A percentile compares a stretch with the other conserved stretches of the same genome.
phyloP scores from a whole-genome alignment of 768 basidiomycete species.

The Dentipellis sp. region DNA sequence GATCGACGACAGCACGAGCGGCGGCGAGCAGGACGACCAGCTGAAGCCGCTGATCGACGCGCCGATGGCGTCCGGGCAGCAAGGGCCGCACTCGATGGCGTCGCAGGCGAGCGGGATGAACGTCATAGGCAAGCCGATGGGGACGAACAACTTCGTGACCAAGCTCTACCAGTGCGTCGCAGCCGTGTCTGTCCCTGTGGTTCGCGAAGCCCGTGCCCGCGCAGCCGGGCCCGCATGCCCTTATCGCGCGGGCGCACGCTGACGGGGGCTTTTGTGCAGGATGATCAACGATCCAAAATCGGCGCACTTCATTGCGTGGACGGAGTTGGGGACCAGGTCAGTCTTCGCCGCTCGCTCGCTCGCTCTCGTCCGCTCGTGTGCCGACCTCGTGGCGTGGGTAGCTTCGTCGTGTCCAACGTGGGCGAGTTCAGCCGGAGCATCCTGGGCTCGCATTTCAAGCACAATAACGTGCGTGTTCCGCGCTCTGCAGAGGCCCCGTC shows the following conservation, averaged over 20 bases:
- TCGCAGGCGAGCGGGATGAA: slow-evolving; percentile 34
- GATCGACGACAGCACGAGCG: slow-evolving; percentile 26
- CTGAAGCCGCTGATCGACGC: slow-evolving; percentile 21
- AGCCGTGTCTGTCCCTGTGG: slow-evolving; percentile 4
- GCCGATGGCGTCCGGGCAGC: slow-evolving; percentile 9
- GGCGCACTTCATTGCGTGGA: slow-evolving; percentile 75
- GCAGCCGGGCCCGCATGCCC: not conserved
- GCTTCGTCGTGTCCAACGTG: slow-evolving; percentile 80
- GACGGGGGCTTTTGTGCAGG: slow-evolving; percentile 29
- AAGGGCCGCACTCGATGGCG: slow-evolving; percentile 10
- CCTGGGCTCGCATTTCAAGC: slow-evolving; percentile 81
- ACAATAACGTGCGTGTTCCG: slow-evolving; percentile 61
- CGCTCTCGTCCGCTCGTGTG: not conserved
- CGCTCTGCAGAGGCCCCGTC: too few relatives aligned
- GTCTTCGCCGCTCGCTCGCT: not conserved
- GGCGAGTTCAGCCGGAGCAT: slow-evolving; percentile 82
- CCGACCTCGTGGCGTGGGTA: slow-evolving; percentile 8
- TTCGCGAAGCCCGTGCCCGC: not conserved
- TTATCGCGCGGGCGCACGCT: too few relatives aligned
- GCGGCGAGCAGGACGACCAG: slow-evolving; percentile 25
- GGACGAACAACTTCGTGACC: slow-evolving; percentile 76
- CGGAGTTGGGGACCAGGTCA: slow-evolving; percentile 64
- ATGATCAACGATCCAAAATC: slow-evolving; percentile 85
- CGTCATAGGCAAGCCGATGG: slow-evolving; percentile 55
- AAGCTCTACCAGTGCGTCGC: slow-evolving; percentile 74